phyloP scores from a whole-genome alignment of 1,284 basidiomycete genomes.

The Caloboletus inedulis region DNA sequence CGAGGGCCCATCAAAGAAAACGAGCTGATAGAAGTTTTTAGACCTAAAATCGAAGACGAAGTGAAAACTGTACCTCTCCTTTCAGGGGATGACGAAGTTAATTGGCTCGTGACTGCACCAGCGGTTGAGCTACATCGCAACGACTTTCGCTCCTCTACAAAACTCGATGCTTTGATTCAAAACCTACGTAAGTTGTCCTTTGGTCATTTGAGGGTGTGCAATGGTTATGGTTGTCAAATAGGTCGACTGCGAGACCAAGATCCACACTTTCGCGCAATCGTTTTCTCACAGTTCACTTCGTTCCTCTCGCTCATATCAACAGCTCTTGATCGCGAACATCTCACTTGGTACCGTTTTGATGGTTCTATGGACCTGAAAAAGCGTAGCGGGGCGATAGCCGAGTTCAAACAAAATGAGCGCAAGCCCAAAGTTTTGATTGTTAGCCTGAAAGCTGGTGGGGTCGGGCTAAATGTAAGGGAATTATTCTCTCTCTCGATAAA shows the following conservation, averaged over 20 bases:
- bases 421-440: slow-evolving; percentile 82
- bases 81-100: slow-evolving; percentile 2
- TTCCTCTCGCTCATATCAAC: slow-evolving; percentile 82
- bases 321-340: slow-evolving; percentile 70
- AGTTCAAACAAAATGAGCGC: slow-evolving; percentile 65
- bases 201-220: neutral
- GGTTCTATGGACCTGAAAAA: slow-evolving; percentile 90
- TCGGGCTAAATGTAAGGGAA: slow-evolving; percentile 74
- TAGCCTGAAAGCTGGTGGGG: slow-evolving; percentile 92
- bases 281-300: slow-evolving; percentile 85
- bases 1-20: slow-evolving; percentile 64
- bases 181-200: slow-evolving; percentile 53
- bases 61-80: neutral
- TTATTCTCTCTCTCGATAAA: neutral
- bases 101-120: slow-evolving; percentile 32
- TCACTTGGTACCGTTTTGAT: slow-evolving; percentile 85
- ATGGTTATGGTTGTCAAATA: slow-evolving; percentile 25
- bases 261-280: slow-evolving; percentile 78
- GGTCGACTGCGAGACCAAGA: slow-evolving; percentile 67
- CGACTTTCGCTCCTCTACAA: slow-evolving; percentile 86
- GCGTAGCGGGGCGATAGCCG: slow-evolving; percentile 70
- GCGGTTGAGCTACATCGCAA: slow-evolving; percentile 67
- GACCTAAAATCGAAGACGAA: slow-evolving; percentile 31
- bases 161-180: slow-evolving; percentile 70
- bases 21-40: slow-evolving; percentile 65